Evolutionary conservation across 306 rosid species (phyloP).

Genomic region (Coriaria nepalensis): DNA sequence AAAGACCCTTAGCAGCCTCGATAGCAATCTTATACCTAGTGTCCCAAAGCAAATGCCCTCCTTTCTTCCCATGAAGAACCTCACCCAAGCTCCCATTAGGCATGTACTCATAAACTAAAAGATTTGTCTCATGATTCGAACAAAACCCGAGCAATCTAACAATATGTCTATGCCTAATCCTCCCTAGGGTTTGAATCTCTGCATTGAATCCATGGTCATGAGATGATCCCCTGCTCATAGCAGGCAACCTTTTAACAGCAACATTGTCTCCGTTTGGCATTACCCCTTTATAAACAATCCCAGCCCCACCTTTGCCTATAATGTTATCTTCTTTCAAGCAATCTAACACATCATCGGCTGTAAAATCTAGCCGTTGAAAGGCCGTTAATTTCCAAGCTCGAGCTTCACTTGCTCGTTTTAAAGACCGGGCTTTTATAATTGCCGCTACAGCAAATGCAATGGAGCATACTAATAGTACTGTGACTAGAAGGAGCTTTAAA

Average conservation of each 20-base stretch:
- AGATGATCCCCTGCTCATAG: slow-evolving; percentile 77
- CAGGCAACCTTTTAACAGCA: slow-evolving; percentile 85
- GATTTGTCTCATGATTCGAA: slow-evolving; percentile 85
- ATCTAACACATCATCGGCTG: slow-evolving; percentile 79
- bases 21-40: slow-evolving; percentile 75
- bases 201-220: slow-evolving; percentile 96
- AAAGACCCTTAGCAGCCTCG: slow-evolving; percentile 90
- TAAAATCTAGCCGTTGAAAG: slow-evolving; percentile 77
- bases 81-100: slow-evolving; percentile 95
- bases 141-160: slow-evolving; percentile 78
- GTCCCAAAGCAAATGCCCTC: slow-evolving; percentile 85
- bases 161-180: slow-evolving; percentile 82
- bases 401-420: slow-evolving; percentile 63
- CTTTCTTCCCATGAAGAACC: slow-evolving; percentile 92
- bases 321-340: slow-evolving; percentile 76
- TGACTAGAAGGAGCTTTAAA: slow-evolving; percentile 55
- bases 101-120: slow-evolving; percentile 84
- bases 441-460: slow-evolving; percentile 63
- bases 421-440: slow-evolving; percentile 64
- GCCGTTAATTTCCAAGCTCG: slow-evolving; percentile 82
- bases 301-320: slow-evolving; percentile 94
- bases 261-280: slow-evolving; percentile 64
- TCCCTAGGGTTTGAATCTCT: slow-evolving; percentile 78
- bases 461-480: slow-evolving; percentile 59
- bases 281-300: slow-evolving; percentile 77